Conservation (phyloP, 148 eudicot genomes). For the Silene conica region DNA sequence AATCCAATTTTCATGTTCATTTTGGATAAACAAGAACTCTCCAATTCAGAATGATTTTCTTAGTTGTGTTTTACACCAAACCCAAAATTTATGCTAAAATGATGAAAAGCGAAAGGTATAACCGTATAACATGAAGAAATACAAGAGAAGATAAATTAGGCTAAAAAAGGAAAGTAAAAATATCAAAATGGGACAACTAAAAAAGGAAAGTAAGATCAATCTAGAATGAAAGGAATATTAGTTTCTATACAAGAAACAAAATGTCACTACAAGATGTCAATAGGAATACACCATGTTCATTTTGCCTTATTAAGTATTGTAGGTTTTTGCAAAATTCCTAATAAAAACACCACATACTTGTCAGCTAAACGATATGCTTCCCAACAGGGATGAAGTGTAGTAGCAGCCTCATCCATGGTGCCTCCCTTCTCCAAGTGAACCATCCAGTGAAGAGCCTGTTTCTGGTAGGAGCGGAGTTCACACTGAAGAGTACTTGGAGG, state of each 20-base stretch:
- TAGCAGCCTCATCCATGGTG: conserved; percentile 64
- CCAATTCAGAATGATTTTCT: neutral
- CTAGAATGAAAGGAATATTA: neutral
- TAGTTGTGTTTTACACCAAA: neutral
- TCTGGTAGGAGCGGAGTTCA: conserved; percentile 90
- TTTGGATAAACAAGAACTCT: neutral
- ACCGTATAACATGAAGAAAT: no score
- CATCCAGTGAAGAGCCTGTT: conserved; percentile 98
- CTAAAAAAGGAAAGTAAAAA: neutral
- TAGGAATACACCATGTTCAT: neutral
- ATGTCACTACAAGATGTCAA: neutral
- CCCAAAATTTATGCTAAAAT: no score
- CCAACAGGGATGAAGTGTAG: conserved; percentile 96
- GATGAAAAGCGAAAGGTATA: no score
- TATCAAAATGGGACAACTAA: no score
- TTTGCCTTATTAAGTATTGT: neutral
- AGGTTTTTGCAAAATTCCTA: neutral
- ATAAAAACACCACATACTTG: conserved; percentile 40
- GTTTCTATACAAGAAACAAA: neutral
- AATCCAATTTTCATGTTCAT: conserved; percentile 2
- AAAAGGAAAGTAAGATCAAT: no score
- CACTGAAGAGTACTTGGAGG: conserved; percentile 84
- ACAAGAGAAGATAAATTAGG: no score
- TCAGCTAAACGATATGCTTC: conserved; percentile 89
- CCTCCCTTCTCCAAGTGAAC: conserved; percentile 72